These are phyloP conservation scores for Mucor racemosus DNA, from an alignment of 371 early-diverging fungal genomes.

Conservation along the genomic window DNA sequence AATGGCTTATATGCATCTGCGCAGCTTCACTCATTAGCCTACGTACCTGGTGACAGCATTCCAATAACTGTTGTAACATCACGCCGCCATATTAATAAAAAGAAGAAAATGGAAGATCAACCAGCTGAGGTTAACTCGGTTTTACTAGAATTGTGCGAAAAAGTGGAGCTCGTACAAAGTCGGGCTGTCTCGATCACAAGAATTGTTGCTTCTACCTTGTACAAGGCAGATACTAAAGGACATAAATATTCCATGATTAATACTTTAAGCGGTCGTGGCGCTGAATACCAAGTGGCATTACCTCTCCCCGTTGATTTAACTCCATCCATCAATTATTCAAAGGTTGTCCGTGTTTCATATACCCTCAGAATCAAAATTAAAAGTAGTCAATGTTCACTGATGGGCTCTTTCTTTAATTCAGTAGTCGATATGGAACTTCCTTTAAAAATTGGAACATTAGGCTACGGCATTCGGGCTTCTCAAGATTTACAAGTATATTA, in stretches of 20 bases:
- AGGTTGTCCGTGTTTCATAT: conserved; percentile 29
- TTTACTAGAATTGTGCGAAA: conserved; percentile 22
- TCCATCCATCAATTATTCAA: conserved; percentile 39
- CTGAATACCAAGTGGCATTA: conserved; percentile 21
- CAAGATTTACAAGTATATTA: conserved; percentile 26
- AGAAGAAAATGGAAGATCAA: conserved; percentile 14
- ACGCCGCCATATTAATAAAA: conserved; percentile 6
- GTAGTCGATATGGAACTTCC: conserved; percentile 27
- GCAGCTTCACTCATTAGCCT: conserved; percentile 30
- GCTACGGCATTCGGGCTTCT: conserved; percentile 41
- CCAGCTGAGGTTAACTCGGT: conserved; percentile 27
- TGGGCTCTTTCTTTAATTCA: conserved; percentile 22
- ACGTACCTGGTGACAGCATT: conserved; percentile 40
- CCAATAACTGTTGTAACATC: conserved; percentile 30
- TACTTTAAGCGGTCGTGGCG: conserved; percentile 15
- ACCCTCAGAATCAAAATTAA: conserved; percentile 29
- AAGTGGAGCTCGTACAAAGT: conserved; percentile 14
- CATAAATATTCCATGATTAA: conserved; percentile 22
- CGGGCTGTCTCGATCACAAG: conserved; percentile 20
- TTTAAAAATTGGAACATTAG: conserved; percentile 43
- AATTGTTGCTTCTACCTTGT: conserved; percentile 20
- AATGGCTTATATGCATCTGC: conserved; percentile 12
- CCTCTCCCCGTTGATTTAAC: conserved; percentile 30
- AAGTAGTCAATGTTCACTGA: conserved; percentile 19
- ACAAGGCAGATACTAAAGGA: conserved; percentile 15